Evolutionary conservation across 202 grass and related monocot species (phyloP), one percentile per base, ranked within the genome.

Genomic region (Panicum hallii): DNA sequence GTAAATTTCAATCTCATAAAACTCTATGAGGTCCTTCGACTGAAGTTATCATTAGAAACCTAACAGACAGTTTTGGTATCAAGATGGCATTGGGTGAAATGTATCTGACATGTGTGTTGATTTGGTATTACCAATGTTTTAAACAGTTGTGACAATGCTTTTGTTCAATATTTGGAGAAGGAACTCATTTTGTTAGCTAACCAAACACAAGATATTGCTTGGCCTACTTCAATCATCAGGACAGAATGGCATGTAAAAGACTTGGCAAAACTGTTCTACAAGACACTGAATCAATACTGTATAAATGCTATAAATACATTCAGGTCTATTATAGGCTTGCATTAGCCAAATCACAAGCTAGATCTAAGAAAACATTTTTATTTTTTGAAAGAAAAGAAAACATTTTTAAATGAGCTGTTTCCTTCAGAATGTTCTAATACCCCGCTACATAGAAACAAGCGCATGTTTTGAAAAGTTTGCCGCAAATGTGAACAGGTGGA

Each of bases 11-110:
- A 58, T n/a, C 10, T 20, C 36, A n/a, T 7, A 75, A 11, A 57
- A 41, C 12, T 41, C 4, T 56, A 14, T 42, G 54, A 22, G 71
- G 52, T 41, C 0, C 49, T 41, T 75, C 15, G 38, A 75, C 53
- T 41, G 48, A 74, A 55, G 70, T 32, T 20, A 67, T 41, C 49
- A 55, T 74, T 74, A 55, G 50, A n/a, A 54, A 74, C 11, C 19
- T n/a, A 54, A 20, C 50, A 53, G 15, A 55, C 1, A 55, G 0
- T 20, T 2, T 55, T 55, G 4, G 5, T 55, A 55, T 13, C 17
- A 40, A 36, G 9, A 74, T 55, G 72, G n/a, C 30, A 20, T 12
- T n/a, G 16, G 16, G 3, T 53, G 26, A 74, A 7, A 40, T 55
- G 5, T 55, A 55, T 20, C 52, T 20, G 16, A 55, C 5, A 53